phyloP scores from a whole-genome alignment of 2,329 filamentous ascomycete species.

The Lecanicillium sp. region DNA sequence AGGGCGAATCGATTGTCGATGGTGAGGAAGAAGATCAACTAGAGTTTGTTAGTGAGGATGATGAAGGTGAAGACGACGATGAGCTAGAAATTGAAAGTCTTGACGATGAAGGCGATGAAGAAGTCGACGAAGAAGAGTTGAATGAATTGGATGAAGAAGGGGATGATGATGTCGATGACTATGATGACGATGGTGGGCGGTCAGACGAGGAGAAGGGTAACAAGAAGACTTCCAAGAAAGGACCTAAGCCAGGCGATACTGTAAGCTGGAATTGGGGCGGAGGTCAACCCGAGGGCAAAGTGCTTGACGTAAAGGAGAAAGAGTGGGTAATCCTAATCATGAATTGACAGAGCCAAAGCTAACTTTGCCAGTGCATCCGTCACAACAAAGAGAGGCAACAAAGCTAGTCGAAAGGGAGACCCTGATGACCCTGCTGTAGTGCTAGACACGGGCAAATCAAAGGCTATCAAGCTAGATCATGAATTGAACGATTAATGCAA shows the following conservation, averaged over 20 bases:
- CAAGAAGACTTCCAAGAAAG: conserved; percentile 17
- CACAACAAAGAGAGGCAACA: conserved; percentile 31
- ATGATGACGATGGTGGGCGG: conserved; percentile 8
- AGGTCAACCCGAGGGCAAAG: conserved; percentile 33
- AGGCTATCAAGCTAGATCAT: conserved; percentile 31
- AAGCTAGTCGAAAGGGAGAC: conserved; percentile 30
- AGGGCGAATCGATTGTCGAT: conserved; percentile 16
- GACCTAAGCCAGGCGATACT: conserved; percentile 29
- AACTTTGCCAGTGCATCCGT: conserved; percentile 23
- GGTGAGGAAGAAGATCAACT: conserved; percentile 16
- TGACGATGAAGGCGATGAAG: conserved; percentile 10
- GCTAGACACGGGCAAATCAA: conserved; percentile 32
- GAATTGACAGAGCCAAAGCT: not conserved
- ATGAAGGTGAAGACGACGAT: conserved; percentile 25
- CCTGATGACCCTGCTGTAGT: conserved; percentile 34
- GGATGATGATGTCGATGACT: conserved; percentile 13
- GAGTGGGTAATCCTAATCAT: not conserved
- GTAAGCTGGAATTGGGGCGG: conserved; percentile 39
- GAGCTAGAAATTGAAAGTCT: conserved; percentile 18
- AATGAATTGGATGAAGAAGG: conserved; percentile 6
- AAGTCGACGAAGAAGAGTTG: no score
- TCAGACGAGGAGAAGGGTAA: conserved; percentile 10
- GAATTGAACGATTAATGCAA: conserved; percentile 26
- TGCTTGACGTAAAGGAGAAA: conserved; percentile 31
- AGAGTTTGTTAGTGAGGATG: no score